phyloP scores from a whole-genome alignment of 805 yeast genomes.

The Komagataella pseudopastoris region DNA sequence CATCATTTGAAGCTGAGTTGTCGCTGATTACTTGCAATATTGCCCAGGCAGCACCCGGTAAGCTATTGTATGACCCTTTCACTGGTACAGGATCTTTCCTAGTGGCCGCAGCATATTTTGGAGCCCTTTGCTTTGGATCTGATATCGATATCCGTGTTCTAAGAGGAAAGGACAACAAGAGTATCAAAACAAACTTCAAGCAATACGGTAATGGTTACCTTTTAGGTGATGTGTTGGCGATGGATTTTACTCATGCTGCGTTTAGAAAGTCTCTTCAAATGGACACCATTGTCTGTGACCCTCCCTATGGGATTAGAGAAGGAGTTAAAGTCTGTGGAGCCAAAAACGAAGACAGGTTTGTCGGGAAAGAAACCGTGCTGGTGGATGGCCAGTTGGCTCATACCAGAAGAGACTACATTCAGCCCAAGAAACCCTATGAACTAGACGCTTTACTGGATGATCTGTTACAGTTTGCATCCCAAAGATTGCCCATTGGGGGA shows the following conservation, averaged over 20 bases:
- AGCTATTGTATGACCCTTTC: constrained; percentile 83
- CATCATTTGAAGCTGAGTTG: constrained; percentile 91
- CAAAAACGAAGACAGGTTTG: constrained; percentile 39
- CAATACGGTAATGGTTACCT: constrained; percentile 49
- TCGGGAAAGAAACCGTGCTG: constrained; percentile 59
- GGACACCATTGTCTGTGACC: constrained; percentile 87
- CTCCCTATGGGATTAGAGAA: constrained; percentile 96
- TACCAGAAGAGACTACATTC: constrained; percentile 70
- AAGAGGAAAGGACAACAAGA: constrained; percentile 42
- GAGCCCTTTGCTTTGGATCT: constrained; percentile 71
- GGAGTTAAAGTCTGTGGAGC: constrained; percentile 91
- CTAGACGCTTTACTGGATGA: constrained; percentile 70
- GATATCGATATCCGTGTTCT: constrained; percentile 80
- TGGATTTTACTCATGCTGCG: constrained; percentile 93
- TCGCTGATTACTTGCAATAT: constrained; percentile 80
- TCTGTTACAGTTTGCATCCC: constrained; percentile 57
- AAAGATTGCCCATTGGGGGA: constrained; percentile 60
- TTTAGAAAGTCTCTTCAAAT: constrained; percentile 46
- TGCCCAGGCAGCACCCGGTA: constrained; percentile 55
- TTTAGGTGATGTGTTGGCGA: constrained; percentile 67
- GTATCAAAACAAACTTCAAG: constrained; percentile 51
- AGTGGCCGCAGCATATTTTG: constrained; percentile 76
- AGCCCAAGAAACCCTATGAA: constrained; percentile 85
- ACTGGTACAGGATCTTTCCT: constrained; percentile 94
- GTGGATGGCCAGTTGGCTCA: constrained; percentile 73